phyloP scores from a whole-genome alignment of 225 moss, liverwort and hornwort species.

The Pseudisothecium myosuroides region DNA sequence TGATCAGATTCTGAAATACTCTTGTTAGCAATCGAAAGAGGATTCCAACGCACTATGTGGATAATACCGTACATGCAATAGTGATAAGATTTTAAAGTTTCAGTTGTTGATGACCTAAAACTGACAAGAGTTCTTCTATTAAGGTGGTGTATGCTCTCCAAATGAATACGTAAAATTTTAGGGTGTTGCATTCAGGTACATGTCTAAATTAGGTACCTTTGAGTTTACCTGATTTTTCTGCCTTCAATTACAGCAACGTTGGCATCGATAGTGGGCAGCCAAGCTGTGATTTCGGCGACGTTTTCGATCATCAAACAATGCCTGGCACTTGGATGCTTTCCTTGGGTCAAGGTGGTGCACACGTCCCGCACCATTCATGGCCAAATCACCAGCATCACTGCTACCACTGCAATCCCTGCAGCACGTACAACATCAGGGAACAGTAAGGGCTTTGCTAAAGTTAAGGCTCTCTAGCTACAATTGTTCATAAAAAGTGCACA shows the following conservation, averaged over 20 bases:
- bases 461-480: background rate
- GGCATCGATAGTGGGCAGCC: conserved; percentile 77
- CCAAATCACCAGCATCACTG: conserved; percentile 81
- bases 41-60: background rate
- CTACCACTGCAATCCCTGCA: conserved; percentile 73
- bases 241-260: conserved; percentile 49
- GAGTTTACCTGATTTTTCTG: background rate
- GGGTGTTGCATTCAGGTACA: background rate
- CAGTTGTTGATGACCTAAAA: background rate
- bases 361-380: conserved; percentile 58
- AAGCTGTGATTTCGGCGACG: conserved; percentile 81
- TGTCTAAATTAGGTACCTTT: background rate
- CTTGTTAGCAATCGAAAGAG: background rate
- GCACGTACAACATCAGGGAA: background rate
- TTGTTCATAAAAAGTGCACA: background rate
- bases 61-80: background rate
- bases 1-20: background rate
- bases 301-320: conserved; percentile 87
- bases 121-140: background rate
- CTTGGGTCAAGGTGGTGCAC: conserved; percentile 79
- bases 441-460: background rate
- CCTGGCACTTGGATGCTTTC: conserved; percentile 71
- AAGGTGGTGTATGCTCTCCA: background rate
- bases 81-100: background rate
- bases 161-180: background rate